phyloP scores from a whole-genome alignment of 73 alveolate species.

The Breviolum minutum region DNA sequence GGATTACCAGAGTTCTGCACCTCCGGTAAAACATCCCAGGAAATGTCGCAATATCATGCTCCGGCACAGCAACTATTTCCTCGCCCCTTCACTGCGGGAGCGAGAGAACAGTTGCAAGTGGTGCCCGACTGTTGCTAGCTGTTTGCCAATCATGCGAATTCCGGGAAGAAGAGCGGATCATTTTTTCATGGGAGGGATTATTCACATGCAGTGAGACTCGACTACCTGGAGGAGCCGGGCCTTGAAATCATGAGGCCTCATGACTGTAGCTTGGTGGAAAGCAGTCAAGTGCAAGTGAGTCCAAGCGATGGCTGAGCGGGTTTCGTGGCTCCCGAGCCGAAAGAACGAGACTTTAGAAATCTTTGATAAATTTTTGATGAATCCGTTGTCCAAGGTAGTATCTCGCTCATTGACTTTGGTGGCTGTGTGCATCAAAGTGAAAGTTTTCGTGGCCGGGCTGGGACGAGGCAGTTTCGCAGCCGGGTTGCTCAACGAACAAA shows the following conservation, averaged over 20 bases:
- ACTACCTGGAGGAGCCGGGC: conserved; percentile 13
- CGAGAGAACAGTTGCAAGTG: not conserved
- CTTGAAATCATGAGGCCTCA: conserved; percentile 44
- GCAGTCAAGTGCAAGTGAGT: not conserved
- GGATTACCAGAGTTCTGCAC: no score
- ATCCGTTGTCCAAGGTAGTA: conserved; percentile 30
- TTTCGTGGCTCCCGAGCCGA: not conserved
- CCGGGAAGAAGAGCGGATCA: no score
- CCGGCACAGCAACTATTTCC: not conserved
- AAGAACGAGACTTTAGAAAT: not conserved
- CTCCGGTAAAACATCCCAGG: not conserved
- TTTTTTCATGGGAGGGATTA: no score
- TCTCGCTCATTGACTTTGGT: conserved; percentile 77
- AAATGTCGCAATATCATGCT: conserved; percentile 86
- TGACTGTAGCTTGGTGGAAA: conserved; percentile 32
- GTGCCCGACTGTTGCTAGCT: no score
- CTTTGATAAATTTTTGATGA: no score
- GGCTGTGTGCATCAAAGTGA: conserved; percentile 49
- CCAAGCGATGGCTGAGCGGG: not conserved
- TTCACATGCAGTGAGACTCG: not conserved
- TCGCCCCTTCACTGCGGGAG: conserved; percentile 69
- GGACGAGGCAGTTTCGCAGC: conserved; percentile 92
- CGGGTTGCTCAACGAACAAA: not conserved
- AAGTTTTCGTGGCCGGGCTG: conserved; percentile 57
- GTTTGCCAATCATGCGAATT: not conserved